Conservation (phyloP, 2,329 filamentous ascomycete genomes). For the Talaromyces sp. region DNA sequence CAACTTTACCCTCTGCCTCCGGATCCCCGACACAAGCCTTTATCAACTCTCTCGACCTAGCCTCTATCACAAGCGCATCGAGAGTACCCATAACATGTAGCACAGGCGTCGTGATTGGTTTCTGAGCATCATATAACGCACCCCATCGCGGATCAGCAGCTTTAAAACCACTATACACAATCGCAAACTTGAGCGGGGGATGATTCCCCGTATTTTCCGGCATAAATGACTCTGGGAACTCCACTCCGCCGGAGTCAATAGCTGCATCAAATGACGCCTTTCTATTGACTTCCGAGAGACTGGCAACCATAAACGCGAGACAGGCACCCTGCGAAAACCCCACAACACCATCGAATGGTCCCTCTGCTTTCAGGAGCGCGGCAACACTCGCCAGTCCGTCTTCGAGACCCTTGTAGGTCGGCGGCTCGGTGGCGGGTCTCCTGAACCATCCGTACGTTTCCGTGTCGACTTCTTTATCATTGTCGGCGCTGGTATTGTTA, state of each 20-base stretch:
- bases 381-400: slow-evolving; percentile 64
- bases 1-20: slow-evolving; percentile 49
- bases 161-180: slow-evolving; percentile 74
- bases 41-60: slow-evolving; percentile 62
- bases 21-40: slow-evolving; percentile 59
- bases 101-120: slow-evolving; percentile 67
- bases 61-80: slow-evolving; percentile 84
- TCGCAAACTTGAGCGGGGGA: slow-evolving; percentile 63
- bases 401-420: slow-evolving; percentile 65
- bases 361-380: slow-evolving; percentile 56
- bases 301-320: slow-evolving; percentile 67
- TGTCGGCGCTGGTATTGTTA: slow-evolving; percentile 36
- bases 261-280: slow-evolving; percentile 47
- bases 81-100: slow-evolving; percentile 78
- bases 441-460: slow-evolving; percentile 85
- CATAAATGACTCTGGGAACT: slow-evolving; percentile 51
- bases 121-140: slow-evolving; percentile 66
- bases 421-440: slow-evolving; percentile 48
- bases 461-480: slow-evolving; percentile 48
- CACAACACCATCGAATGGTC: slow-evolving; percentile 71
- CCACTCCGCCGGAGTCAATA: slow-evolving; percentile 37
- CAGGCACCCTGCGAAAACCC: slow-evolving; percentile 81
- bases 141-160: slow-evolving; percentile 59
- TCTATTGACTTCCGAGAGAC: slow-evolving; percentile 60
- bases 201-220: slow-evolving; percentile 37